Base-by-base conservation (phyloP, 371 early-diverging fungal genomes). In the Mucor irregularis region DNA sequence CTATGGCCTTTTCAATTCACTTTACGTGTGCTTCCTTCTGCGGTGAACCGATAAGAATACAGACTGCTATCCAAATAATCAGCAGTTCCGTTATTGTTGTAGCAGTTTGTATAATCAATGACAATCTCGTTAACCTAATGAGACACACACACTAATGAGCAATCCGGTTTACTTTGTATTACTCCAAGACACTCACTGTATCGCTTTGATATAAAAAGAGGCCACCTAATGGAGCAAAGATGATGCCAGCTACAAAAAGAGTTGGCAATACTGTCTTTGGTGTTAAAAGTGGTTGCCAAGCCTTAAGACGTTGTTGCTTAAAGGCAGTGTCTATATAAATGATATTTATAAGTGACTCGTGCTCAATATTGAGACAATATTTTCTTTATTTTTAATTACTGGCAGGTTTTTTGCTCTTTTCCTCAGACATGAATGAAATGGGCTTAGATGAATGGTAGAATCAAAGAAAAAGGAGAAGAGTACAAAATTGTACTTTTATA, bases 261-360 rank as follows among this genome's bases (percentile, higher is more conserved):
- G 90, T 86, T 1, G 94, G 94, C 13, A 94, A 64, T 2, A 94
- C 95, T 33, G 90, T 86, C 67, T 89, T 90, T 33, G 95, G 95
- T 16, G 94, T 95, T 40, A 95, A 78, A 16, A 95, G 78, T 6
- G 95, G 95, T 72, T 94, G 94, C 93, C 93, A 95, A 17, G 95
- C 90, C 69, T 89, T 90, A 60, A 95, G 84, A 24, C 94, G 85
- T 66, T 95, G 94, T 73, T 95, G 95, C 72, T 91, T 93, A 69
- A 94, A 93, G 6, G 95, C 92, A 38, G 92, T 92, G 74, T 93
- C 85, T 86, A 67, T 22, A 9, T 19, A 42, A 22, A 2, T 14
- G 26, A 25, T 33, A 29, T 29, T 26, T 5, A 51, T 43, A 34
- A 38, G 8, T 25, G 14, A 13, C 14, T 14, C 39, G 17, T 10